Evolutionary conservation across 495 filamentous ascomycete species (phyloP), one percentile per base, ranked within the genome.

Genomic region (Parathielavia hyrcaniae): DNA sequence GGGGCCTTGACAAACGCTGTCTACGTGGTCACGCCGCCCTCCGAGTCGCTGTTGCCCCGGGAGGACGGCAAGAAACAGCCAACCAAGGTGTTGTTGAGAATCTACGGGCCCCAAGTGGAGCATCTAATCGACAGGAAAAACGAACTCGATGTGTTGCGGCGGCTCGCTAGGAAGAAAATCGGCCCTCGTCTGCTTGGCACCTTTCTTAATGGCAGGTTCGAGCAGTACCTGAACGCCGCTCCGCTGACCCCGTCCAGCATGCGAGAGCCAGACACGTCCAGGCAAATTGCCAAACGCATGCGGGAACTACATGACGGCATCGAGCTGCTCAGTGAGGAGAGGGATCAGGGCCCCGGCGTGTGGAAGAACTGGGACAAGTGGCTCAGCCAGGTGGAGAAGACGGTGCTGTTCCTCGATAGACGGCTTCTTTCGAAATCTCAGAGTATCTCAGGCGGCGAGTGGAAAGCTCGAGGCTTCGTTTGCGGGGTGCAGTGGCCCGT

Each of bases 271-370:
- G 86, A 87, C 34, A 96, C 88, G 0, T 91, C 88, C 39, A 88
- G 82, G 64, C 88, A 96, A 62, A 97, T 99, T 68, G 91, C 93
- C n/a, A 99, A 97, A 77, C 86, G 93, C 40, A 95, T 99, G 89
- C 79, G 90, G 58, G 93, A 99, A 71, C 78, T 99, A 20, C 93
- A 99, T 62, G 89, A 95, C 54, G 93, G 93, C 9, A 86, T 99
- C 57, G 88, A 95, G 17, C 78, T 99, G 16, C 80, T 91, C 0
- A 79, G 84, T 13, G 76, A 85, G 47, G 93, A 99, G 70, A 80
- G 82, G 43, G 79, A 87, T 34, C 82, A 79, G 19, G 93, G 93
- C 0, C 86, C 93, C 0, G 84, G 84, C 64, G 86, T 96, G 36
- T 93, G 89, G 81, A 81, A 77, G 52, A 97, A 97, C 64, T 97